Conservation (phyloP, 1,284 basidiomycete genomes). For the Trichosporon faecale region DNA sequence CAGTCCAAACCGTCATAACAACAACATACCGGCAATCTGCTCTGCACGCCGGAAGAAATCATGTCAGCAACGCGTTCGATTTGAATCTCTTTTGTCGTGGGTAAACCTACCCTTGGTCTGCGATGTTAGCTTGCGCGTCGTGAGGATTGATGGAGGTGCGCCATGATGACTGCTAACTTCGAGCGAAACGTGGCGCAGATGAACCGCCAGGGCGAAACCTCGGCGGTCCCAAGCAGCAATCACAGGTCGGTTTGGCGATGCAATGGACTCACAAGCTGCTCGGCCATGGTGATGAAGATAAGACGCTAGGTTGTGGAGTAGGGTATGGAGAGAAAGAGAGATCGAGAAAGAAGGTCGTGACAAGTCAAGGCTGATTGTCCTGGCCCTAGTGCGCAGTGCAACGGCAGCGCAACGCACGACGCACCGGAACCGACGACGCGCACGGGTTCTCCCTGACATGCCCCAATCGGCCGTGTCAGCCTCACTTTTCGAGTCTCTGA, state of each 20-base stretch:
- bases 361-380: not conserved
- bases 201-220: not conserved
- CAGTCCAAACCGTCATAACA: not conserved
- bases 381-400: not conserved
- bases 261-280: constrained; percentile 61
- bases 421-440: constrained; percentile 10
- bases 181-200: not conserved
- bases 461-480: not conserved
- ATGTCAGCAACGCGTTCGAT: constrained; percentile 13
- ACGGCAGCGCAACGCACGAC: constrained; percentile 1
- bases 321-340: constrained; percentile 12
- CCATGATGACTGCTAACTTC: not conserved
- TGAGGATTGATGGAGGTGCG: not conserved
- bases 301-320: constrained; percentile 4
- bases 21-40: constrained; percentile 57
- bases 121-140: constrained; percentile 15
- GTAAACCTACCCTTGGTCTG: constrained; percentile 63
- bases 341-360: constrained; percentile 1
- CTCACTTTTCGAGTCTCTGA: not conserved
- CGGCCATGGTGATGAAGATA: constrained; percentile 57
- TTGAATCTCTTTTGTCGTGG: not conserved
- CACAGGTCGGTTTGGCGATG: not conserved
- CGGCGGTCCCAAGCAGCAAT: not conserved
- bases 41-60: constrained; percentile 24
- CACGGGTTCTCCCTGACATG: constrained; percentile 6